Evolutionary conservation across 2,329 filamentous ascomycete genomes (phyloP).

Genomic region (Periconia sp.): DNA sequence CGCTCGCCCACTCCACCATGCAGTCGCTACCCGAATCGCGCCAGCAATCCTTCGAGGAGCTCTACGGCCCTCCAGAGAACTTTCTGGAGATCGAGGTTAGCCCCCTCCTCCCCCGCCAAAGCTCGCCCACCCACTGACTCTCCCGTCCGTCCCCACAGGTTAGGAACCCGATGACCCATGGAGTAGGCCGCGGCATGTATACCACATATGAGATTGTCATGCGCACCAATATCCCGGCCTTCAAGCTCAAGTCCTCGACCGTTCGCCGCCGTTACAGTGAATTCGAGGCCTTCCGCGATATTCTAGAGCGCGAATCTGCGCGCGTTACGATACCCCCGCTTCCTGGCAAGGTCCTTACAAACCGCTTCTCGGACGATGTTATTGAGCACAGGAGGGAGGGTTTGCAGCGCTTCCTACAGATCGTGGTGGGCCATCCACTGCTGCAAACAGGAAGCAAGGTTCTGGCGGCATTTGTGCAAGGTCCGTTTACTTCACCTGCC

Average conservation of each 20-base stretch:
- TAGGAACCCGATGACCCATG: conserved; percentile 89
- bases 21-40: conserved; percentile 69
- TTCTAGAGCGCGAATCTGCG: conserved; percentile 91
- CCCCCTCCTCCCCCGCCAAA: conserved; percentile 7
- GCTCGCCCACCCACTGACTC: conserved; percentile 24
- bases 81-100: conserved; percentile 94
- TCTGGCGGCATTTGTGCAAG: conserved; percentile 93
- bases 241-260: conserved; percentile 83
- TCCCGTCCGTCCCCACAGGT: conserved; percentile 60
- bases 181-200: conserved; percentile 94
- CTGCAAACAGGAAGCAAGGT: conserved; percentile 98
- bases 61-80: conserved; percentile 97
- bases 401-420: conserved; percentile 93
- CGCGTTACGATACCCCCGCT: conserved; percentile 94
- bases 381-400: conserved; percentile 93
- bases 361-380: conserved; percentile 96
- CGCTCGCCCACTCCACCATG: conserved; percentile 47
- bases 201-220: conserved; percentile 98
- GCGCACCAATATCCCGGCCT: conserved; percentile 97
- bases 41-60: conserved; percentile 96
- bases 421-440: conserved; percentile 93
- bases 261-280: conserved; percentile 95
- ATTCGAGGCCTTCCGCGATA: conserved; percentile 98
- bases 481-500: conserved; percentile 50
- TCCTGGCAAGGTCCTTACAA: conserved; percentile 96